Base-by-base conservation (phyloP, 306 rosid species). In the Begonia fuchsioides region DNA sequence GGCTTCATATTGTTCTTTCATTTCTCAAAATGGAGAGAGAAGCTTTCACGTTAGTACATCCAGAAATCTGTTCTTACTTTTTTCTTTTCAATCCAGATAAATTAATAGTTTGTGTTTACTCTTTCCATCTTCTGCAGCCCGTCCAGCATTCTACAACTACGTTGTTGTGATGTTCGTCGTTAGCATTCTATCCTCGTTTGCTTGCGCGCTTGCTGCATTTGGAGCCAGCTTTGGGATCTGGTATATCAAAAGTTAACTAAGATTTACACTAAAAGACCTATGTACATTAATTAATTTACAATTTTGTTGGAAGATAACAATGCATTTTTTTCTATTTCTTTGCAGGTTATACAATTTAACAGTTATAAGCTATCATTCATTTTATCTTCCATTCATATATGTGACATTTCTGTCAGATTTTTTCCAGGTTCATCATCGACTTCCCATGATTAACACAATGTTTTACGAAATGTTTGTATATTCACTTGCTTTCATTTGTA, bases 1-100 rank as follows among this genome's bases (percentile, higher is more conserved):
- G 85, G 93, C 63, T 85, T 64, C 82, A 73, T 81, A 60, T 62
- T 81, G 57, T 85, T 76, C 63, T 79, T 73, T 59, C 84, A 78
- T 54, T 73, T 78, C 66, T 69, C 82, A 38, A 81, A 81, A 69
- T 78, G 82, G 87, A 85, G 74, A 73, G 87, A 78, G 57, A 78
- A 73, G 75, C 57, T 78, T 11, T 87, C 87, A 18, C 87, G 93
- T 78, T 64, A 81, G 93, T 72, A 53, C 47, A 50, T 51, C 13
- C 11, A 8, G 41, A 38, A 47, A 32, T 15, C 32, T 17, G 44
- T 48, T 38, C 18, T 44, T 15, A 41, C 20, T 20, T 35, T 9
- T 7, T 11, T 32, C 15, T 32, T 44, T 3, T 41, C 13, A 41
- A 12, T 12, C 20, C 35, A 26, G 35, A 8, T 26, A 26, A 39